phyloP scores from a whole-genome alignment of 2,329 filamentous ascomycete species.

The Hypoxylon sp. region DNA sequence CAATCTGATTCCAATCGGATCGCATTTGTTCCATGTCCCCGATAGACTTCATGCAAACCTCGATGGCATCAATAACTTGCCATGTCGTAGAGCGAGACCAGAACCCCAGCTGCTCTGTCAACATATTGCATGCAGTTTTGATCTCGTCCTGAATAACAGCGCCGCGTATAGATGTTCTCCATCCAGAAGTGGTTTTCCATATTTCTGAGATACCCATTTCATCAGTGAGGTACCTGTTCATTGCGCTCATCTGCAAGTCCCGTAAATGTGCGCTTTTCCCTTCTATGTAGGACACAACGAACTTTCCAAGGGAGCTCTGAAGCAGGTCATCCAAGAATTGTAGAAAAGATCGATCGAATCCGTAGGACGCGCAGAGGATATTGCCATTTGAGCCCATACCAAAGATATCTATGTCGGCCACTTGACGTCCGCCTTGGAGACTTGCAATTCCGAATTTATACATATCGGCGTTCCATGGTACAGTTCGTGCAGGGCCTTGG shows the following conservation, averaged over 20 bases:
- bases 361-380: slow-evolving; percentile 12
- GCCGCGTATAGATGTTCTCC: background rate
- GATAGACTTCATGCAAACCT: slow-evolving; percentile 10
- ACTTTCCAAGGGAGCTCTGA: background rate
- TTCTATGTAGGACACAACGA: slow-evolving; percentile 1
- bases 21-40: background rate
- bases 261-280: background rate
- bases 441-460: background rate
- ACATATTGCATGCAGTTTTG: background rate
- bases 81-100: slow-evolving; percentile 6
- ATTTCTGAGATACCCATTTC: background rate
- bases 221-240: background rate
- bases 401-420: slow-evolving; percentile 1
- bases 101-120: slow-evolving; percentile 8
- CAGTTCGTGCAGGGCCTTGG: background rate
- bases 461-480: background rate
- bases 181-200: slow-evolving; percentile 6
- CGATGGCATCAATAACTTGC: slow-evolving; percentile 2
- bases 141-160: background rate
- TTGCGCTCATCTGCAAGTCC: background rate
- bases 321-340: background rate
- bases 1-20: slow-evolving; percentile 14
- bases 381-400: background rate
- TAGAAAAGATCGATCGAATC: slow-evolving; percentile 5
- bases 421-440: no score